Evolutionary conservation across 169 alveolate species (phyloP), one percentile per base, ranked within the genome.

Genomic region (Theileria luwenshuni): DNA sequence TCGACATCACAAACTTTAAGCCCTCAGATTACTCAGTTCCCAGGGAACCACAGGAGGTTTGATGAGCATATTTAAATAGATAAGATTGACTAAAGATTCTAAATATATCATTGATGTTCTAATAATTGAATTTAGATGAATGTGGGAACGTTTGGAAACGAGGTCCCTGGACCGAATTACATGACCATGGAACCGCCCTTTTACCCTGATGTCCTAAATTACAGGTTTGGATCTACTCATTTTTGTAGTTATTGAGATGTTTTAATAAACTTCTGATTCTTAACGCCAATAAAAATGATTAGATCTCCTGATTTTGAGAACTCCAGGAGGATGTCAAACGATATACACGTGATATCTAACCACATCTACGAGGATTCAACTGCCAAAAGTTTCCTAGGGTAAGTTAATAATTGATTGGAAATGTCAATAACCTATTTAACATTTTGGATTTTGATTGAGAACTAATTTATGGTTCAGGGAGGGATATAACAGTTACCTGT

Each of bases 291-390:
- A 52, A 28, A 8, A n/a, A 56, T 43, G 32, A 3, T 15, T 21
- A 56, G 65, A 21, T 52, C 79, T 23, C 87, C 87, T 10, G 77
- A 71, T 43, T 79, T 79, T 69, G 58, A 32, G 1, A 63, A 71
- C 77, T 62, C 74, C 2, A 48, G 54, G 41, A 71, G 87, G 41
- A 58, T 79, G 23, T 74, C 48, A 32, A 65, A 56, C 54, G 83
- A 79, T 42, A 71, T 79, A 10, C 87, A 79, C 73, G 28, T 72
- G 19, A 43, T 79, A 51, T 48, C 87, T 38, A 79, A 71, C 51
- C 87, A 79, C 38, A 38, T 79, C 28, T 79, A 79, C 77, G 62
- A 68, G 0, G 87, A 79, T 35, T 61, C 71, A 51, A 10, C 38
- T 10, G 52, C 83, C 1, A 23, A 21, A 10, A 12, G 33, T 28